Conservation (phyloP, 2,329 filamentous ascomycete species). For the Dothidotthia symphoricarpi region DNA sequence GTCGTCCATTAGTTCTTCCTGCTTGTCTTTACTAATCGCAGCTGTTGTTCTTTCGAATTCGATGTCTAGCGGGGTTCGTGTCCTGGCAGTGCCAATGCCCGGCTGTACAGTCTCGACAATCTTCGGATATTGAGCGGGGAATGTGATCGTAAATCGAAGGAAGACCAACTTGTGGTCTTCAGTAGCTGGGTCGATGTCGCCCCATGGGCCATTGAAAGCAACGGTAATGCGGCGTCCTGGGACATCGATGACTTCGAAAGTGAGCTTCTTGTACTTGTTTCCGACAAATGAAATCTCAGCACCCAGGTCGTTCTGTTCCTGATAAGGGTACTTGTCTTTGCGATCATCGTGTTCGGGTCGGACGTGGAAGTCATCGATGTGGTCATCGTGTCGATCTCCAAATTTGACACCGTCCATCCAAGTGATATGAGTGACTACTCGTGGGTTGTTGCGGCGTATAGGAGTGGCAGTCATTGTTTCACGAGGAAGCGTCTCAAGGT, state of each 20-base stretch:
- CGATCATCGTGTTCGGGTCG: constrained; percentile 16
- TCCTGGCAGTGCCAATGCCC: constrained; percentile 27
- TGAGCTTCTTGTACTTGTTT: constrained; percentile 60
- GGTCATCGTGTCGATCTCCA: constrained; percentile 40
- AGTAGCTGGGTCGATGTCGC: constrained; percentile 35
- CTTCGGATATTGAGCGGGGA: constrained; percentile 58
- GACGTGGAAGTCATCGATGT: constrained; percentile 19
- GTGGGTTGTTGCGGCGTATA: constrained; percentile 49
- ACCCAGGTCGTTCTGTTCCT: constrained; percentile 47
- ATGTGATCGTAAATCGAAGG: constrained; percentile 57
- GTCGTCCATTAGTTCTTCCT: constrained; percentile 50
- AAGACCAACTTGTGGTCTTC: constrained; percentile 49
- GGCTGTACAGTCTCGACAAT: constrained; percentile 41
- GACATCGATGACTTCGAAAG: constrained; percentile 59
- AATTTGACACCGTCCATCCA: constrained; percentile 68
- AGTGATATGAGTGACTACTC: constrained; percentile 58
- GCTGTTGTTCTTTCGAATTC: constrained; percentile 58
- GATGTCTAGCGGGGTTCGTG: constrained; percentile 50
- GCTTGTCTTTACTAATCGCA: constrained; percentile 51
- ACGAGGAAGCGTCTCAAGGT: constrained; percentile 12
- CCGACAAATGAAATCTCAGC: constrained; percentile 63
- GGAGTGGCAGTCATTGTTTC: constrained; percentile 52
- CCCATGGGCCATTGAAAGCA: constrained; percentile 62
- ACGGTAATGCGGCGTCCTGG: constrained; percentile 55
- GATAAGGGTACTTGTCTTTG: constrained; percentile 41